Conservation (phyloP, 129 eudicot genomes). For the Escallonia rubra region DNA sequence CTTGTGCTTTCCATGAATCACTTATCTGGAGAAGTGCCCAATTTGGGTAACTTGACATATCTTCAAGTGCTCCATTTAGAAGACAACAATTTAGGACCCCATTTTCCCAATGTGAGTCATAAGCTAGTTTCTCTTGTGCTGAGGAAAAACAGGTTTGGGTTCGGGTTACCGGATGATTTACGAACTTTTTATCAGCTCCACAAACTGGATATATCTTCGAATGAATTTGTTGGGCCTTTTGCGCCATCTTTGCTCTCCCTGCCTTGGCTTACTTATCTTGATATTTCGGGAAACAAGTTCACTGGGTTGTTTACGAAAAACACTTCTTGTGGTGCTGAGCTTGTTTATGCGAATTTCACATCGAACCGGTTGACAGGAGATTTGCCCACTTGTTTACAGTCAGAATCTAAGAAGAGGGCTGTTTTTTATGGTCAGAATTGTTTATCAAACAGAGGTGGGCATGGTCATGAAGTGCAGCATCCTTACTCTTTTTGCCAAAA, state of each 20-base stretch:
- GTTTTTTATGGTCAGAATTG: slow-evolving; percentile 55
- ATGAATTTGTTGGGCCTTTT: slow-evolving; percentile 51
- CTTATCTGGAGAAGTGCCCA: slow-evolving; percentile 60
- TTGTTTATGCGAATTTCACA: slow-evolving; percentile 43
- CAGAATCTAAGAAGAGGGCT: slow-evolving; percentile 7
- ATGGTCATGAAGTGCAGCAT: slow-evolving; percentile 13
- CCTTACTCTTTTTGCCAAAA: slow-evolving; percentile 46
- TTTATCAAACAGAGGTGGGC: slow-evolving; percentile 22
- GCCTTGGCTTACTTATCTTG: slow-evolving; percentile 49
- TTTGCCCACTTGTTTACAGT: slow-evolving; percentile 52
- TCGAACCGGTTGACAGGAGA: slow-evolving; percentile 62
- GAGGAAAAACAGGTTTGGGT: slow-evolving; percentile 40
- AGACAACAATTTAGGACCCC: slow-evolving; percentile 59
- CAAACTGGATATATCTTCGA: slow-evolving; percentile 56
- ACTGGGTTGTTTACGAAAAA: slow-evolving; percentile 50
- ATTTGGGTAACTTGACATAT: slow-evolving; percentile 47
- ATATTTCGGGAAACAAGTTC: slow-evolving; percentile 56
- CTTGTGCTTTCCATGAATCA: slow-evolving; percentile 47
- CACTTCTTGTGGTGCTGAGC: slow-evolving; percentile 36
- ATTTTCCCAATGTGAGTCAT: slow-evolving; percentile 47
- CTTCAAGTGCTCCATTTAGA: slow-evolving; percentile 64
- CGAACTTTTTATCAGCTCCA: slow-evolving; percentile 47
- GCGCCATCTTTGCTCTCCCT: slow-evolving; percentile 45
- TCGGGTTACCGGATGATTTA: slow-evolving; percentile 33
- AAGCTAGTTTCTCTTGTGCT: slow-evolving; percentile 46